A percentile compares a stretch with the other conserved stretches of the same genome.
Conservation (phyloP, 2,329 filamentous ascomycete genomes). For the Lecanoromycetidae sp. region DNA sequence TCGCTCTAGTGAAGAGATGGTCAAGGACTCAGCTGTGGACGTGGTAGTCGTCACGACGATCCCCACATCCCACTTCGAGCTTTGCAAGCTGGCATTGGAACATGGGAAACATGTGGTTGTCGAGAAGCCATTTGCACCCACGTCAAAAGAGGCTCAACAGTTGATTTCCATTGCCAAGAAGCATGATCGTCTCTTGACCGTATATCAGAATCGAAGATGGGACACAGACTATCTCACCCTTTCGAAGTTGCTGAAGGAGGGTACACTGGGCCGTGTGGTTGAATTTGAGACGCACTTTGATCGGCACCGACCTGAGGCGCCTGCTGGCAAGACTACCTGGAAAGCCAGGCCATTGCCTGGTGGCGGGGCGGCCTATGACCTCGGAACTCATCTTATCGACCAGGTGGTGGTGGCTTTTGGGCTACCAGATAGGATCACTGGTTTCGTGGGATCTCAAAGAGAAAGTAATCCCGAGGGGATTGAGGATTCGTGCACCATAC, state of each 20-base stretch:
- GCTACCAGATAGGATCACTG: constrained; percentile 53
- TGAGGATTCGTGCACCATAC: constrained; percentile 44
- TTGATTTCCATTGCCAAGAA: constrained; percentile 46
- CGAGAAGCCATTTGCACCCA: constrained; percentile 74
- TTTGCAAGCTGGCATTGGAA: constrained; percentile 53
- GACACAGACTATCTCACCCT: constrained; percentile 67
- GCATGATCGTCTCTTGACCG: constrained; percentile 44
- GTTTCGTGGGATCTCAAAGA: constrained; percentile 55
- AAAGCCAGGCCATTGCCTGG: constrained; percentile 55
- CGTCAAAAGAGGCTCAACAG: constrained; percentile 52
- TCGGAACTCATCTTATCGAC: constrained; percentile 66
- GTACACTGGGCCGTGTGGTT: constrained; percentile 51
- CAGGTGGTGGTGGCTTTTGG: constrained; percentile 62
- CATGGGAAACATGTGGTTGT: constrained; percentile 66
- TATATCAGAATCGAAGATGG: constrained; percentile 69
- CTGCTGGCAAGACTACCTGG: constrained; percentile 41
- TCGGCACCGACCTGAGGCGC: constrained; percentile 46
- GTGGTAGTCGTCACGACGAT: constrained; percentile 61
- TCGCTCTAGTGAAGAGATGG: constrained; percentile 48
- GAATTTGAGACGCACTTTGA: constrained; percentile 77
- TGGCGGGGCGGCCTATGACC: constrained; percentile 58
- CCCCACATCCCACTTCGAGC: constrained; percentile 56
- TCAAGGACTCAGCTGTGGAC: constrained; percentile 54
- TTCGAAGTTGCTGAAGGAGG: constrained; percentile 1
- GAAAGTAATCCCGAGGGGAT: constrained; percentile 38